Conservation (phyloP, 331 rosid species). For the Malus hybrid region DNA sequence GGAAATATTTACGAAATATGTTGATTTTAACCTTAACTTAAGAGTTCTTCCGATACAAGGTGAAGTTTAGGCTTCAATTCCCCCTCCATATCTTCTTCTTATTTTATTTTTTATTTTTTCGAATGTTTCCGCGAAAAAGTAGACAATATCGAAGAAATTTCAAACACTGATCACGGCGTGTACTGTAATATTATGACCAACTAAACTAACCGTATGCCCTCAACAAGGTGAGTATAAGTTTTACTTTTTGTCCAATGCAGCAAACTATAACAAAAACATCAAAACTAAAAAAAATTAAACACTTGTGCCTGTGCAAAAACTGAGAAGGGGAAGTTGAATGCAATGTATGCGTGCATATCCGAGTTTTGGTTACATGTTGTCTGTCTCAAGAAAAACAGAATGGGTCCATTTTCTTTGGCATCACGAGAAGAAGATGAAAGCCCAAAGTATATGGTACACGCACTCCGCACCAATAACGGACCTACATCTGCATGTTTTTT, state of each 20-base stretch:
- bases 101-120: too few relatives aligned
- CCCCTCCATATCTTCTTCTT: too few relatives aligned
- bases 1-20: too few relatives aligned
- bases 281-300: not conserved
- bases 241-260: not conserved
- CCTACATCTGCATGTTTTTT: not conserved
- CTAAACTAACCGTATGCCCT: not conserved
- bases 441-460: not conserved
- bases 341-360: not conserved
- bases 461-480: not conserved
- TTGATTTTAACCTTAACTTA: too few relatives aligned
- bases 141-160: too few relatives aligned
- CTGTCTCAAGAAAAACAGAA: not conserved
- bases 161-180: fast-evolving
- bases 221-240: not conserved
- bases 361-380: not conserved
- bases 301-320: not conserved
- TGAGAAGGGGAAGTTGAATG: not conserved
- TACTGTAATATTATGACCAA: too few relatives aligned
- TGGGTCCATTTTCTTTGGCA: not conserved
- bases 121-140: too few relatives aligned
- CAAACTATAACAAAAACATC: not conserved
- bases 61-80: too few relatives aligned
- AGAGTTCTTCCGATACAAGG: too few relatives aligned
- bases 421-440: not conserved